Conservation (phyloP, 2,329 filamentous ascomycete species). For the Aspergillus candidus region DNA sequence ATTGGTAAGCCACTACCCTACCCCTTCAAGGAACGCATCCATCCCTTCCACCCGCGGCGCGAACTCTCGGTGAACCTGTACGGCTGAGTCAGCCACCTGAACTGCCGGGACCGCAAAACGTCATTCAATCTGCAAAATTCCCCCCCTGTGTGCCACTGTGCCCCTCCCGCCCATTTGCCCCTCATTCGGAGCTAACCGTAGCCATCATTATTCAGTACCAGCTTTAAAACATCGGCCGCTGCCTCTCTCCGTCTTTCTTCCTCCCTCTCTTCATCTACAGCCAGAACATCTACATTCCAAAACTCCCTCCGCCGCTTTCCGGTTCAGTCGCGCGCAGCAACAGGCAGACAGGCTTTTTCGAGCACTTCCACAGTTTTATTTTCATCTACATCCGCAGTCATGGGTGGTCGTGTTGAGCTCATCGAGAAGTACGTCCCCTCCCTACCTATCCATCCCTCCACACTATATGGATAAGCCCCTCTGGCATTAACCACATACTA, state of each 20-base stretch:
- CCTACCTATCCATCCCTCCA: neutral
- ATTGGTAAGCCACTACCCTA: constrained; percentile 12
- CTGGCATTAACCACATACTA: constrained; percentile 15
- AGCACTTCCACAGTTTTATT: constrained; percentile 31
- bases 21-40: no score
- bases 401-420: constrained; percentile 17
- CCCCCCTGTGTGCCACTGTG: constrained; percentile 17
- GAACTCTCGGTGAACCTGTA: neutral
- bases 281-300: constrained; percentile 9
- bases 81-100: constrained; percentile 21
- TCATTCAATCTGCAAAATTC: constrained; percentile 16
- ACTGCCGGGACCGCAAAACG: constrained; percentile 14
- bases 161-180: constrained; percentile 17
- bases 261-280: constrained; percentile 10
- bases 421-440: constrained; percentile 22
- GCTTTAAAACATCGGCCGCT: constrained; percentile 24
- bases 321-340: constrained; percentile 4
- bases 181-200: constrained; percentile 18
- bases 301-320: constrained; percentile 7
- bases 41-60: constrained; percentile 5
- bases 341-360: constrained; percentile 23
- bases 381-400: constrained; percentile 38
- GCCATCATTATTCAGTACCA: constrained; percentile 4
- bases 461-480: no score
- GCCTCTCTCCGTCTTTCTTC: constrained; percentile 17